Evolutionary conservation across 2,329 filamentous ascomycete species (phyloP).

Genomic region (Fusarium sublunatum): DNA sequence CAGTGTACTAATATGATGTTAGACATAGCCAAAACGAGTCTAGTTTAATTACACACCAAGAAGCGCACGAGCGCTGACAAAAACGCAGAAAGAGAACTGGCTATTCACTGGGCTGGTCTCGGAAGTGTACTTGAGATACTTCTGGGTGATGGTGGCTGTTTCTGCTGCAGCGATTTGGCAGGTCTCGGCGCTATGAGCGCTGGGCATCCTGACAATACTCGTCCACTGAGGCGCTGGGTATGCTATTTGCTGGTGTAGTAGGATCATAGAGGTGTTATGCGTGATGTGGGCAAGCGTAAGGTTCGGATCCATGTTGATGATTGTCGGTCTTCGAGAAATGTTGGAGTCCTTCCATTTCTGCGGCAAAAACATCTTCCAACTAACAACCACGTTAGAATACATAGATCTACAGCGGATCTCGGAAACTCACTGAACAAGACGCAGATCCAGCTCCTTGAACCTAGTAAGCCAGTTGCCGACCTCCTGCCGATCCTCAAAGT

Average conservation of each 20-base stretch:
- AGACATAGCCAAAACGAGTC: fast-evolving
- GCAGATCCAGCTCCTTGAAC: constrained; percentile 61
- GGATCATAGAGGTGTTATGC: constrained; percentile 62
- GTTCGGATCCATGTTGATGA: constrained; percentile 59
- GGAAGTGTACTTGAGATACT: constrained; percentile 57
- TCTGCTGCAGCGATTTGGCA: constrained; percentile 60
- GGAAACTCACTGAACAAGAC: constrained; percentile 54
- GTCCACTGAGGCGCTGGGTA: constrained; percentile 52
- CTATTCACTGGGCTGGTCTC: constrained; percentile 29
- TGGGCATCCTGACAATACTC: constrained; percentile 51
- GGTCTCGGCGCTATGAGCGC: constrained; percentile 59
- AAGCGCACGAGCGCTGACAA: constrained; percentile 58
- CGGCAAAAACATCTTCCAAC: constrained; percentile 52
- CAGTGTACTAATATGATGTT: constrained; percentile 26
- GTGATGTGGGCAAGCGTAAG: constrained; percentile 61
- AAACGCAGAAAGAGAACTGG: constrained; percentile 61
- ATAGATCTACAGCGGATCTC: fast-evolving
- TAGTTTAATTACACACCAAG: constrained; percentile 35
- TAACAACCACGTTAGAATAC: neutral
- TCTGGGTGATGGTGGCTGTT: constrained; percentile 58
- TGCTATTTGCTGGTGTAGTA: constrained; percentile 61
- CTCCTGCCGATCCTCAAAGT: constrained; percentile 54
- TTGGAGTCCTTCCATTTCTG: constrained; percentile 52
- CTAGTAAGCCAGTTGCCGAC: constrained; percentile 57
- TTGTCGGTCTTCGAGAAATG: constrained; percentile 41